phyloP scores from a whole-genome alignment of 2,329 filamentous ascomycete genomes.

The Sarocladiaceae sp. region DNA sequence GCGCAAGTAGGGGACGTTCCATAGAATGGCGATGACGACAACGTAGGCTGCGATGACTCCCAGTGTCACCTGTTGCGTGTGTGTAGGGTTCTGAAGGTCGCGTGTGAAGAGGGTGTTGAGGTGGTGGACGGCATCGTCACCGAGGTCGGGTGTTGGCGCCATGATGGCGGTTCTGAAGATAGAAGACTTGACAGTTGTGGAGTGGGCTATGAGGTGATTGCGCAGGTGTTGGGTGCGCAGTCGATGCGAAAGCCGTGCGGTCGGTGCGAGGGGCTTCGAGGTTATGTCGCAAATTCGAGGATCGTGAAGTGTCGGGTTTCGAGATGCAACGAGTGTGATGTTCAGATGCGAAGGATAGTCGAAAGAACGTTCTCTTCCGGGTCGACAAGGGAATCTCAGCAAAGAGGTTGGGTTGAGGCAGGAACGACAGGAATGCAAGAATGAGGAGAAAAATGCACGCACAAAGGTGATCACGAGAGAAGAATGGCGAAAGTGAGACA shows the following conservation, averaged over 20 bases:
- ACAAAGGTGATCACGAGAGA: background rate
- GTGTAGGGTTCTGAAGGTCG: constrained; percentile 53
- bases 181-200: too few species aligned
- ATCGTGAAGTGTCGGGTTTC: too few species aligned
- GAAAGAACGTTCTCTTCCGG: too few species aligned
- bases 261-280: background rate
- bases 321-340: too few species aligned
- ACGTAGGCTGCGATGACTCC: constrained; percentile 69
- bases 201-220: too few species aligned
- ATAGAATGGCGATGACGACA: constrained; percentile 69
- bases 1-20: constrained; percentile 75
- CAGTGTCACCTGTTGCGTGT: constrained; percentile 67
- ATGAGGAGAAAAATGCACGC: background rate
- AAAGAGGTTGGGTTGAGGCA: background rate
- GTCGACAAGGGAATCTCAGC: background rate
- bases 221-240: too few species aligned
- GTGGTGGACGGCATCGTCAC: constrained; percentile 6
- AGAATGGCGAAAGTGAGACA: constrained; percentile 2
- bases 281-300: too few species aligned
- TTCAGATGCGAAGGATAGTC: background rate
- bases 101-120: constrained; percentile 38
- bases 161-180: background rate
- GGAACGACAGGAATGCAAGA: background rate
- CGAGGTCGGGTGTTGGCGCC: constrained; percentile 9
- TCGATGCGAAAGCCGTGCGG: background rate